phyloP scores from a whole-genome alignment of 805 yeast species.

The Lipomyces lipofer region DNA sequence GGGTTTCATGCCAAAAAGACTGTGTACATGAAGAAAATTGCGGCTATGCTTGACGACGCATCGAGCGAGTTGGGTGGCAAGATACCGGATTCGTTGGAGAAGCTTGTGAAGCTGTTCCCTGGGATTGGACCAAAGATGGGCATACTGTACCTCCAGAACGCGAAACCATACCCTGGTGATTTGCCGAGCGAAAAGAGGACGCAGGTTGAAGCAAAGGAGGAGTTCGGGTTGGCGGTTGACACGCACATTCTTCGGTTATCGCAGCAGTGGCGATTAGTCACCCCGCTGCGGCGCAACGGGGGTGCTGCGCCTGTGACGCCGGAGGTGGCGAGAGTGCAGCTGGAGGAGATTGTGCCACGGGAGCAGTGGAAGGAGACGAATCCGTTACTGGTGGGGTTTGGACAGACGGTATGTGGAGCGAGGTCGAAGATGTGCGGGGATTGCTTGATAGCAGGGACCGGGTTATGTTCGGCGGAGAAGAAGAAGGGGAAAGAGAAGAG shows the following conservation, averaged over 20 bases:
- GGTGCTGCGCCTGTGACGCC: slow-evolving; percentile 53
- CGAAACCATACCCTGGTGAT: slow-evolving; percentile 37
- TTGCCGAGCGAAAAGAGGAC: not conserved
- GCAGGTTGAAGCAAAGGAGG: not conserved
- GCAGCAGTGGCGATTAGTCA: slow-evolving; percentile 27
- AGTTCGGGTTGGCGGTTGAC: slow-evolving; percentile 87
- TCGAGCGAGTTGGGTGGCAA: slow-evolving; percentile 49
- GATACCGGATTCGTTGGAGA: slow-evolving; percentile 69
- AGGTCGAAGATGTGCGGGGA: slow-evolving; percentile 66
- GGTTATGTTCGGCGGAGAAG: slow-evolving; percentile 55
- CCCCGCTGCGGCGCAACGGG: not conserved
- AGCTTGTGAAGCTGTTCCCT: slow-evolving; percentile 61
- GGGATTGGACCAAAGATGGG: slow-evolving; percentile 99
- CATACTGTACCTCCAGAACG: slow-evolving; percentile 71
- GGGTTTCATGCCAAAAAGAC: slow-evolving; percentile 89
- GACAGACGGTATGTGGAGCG: slow-evolving; percentile 75
- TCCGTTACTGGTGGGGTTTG: slow-evolving; percentile 88
- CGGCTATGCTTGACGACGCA: slow-evolving; percentile 49
- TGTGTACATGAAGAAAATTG: slow-evolving; percentile 60
- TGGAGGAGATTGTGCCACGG: slow-evolving; percentile 73
- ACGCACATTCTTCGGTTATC: slow-evolving; percentile 73
- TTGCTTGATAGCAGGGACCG: slow-evolving; percentile 56
- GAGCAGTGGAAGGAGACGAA: slow-evolving; percentile 82
- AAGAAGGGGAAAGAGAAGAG: not conserved
- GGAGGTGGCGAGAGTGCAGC: slow-evolving; percentile 65